These are phyloP conservation scores for Ramularia collo-cygni DNA, from an alignment of 2,329 filamentous ascomycete genomes.

Conservation along the genomic window DNA sequence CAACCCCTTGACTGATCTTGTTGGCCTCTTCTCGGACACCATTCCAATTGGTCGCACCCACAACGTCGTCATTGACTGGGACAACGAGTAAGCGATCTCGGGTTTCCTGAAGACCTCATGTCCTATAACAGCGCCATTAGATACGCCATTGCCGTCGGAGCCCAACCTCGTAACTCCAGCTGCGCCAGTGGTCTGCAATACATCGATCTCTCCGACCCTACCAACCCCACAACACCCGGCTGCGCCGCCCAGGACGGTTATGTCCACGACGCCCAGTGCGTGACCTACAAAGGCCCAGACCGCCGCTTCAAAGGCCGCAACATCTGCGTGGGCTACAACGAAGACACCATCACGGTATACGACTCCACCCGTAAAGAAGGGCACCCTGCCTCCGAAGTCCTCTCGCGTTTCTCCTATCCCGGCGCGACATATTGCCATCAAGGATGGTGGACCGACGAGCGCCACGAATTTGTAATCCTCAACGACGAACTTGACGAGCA, in stretches of 20 bases:
- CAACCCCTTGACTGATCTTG: constrained; percentile 32
- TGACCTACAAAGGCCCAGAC: constrained; percentile 44
- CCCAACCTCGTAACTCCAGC: constrained; percentile 35
- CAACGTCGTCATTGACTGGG: constrained; percentile 48
- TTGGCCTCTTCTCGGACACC: constrained; percentile 37
- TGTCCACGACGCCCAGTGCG: constrained; percentile 50
- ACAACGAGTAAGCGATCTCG: constrained; percentile 39
- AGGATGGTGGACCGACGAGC: constrained; percentile 47
- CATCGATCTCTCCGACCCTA: constrained; percentile 45
- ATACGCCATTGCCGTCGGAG: constrained; percentile 39
- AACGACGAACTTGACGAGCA: constrained; percentile 52
- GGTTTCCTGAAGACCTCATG: too few species aligned
- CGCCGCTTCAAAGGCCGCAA: constrained; percentile 38
- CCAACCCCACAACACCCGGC: constrained; percentile 44
- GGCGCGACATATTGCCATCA: constrained; percentile 47
- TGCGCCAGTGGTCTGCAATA: constrained; percentile 47
- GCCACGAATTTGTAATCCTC: constrained; percentile 40
- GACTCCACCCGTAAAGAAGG: constrained; percentile 41
- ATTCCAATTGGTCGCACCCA: constrained; percentile 37
- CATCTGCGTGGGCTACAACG: constrained; percentile 48
- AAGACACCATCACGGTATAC: constrained; percentile 39
- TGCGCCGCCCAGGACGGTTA: constrained; percentile 47
- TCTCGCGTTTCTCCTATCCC: constrained; percentile 42
- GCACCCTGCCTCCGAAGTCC: constrained; percentile 32
- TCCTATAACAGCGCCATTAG: too few species aligned